Evolutionary conservation across 345 rosid species (phyloP).

Genomic region (Lumnitzera racemosa): DNA sequence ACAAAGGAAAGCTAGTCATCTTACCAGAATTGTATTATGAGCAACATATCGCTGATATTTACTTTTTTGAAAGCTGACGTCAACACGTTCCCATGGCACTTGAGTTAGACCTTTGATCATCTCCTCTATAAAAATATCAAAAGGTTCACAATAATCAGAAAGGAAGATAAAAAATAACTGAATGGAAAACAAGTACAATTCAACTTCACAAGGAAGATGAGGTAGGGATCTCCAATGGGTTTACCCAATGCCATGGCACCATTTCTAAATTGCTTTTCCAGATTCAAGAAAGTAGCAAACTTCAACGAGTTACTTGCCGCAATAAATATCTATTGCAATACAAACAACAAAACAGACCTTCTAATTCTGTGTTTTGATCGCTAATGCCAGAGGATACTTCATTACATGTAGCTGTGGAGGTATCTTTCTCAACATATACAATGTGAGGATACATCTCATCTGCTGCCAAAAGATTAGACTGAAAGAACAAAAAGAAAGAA

Average conservation of each 20-base stretch:
- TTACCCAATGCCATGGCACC: too few species aligned
- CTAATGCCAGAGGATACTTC: slow-evolving; percentile 23
- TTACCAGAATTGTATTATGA: slow-evolving; percentile 88
- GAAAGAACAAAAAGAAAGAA: slow-evolving; percentile 20
- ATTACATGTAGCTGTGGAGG: slow-evolving; percentile 10
- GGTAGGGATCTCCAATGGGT: too few species aligned
- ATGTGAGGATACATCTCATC: slow-evolving; percentile 82
- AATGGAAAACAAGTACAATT: background rate
- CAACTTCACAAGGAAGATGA: background rate
- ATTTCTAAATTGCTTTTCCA: too few species aligned
- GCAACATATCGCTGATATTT: slow-evolving; percentile 58
- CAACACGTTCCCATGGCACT: slow-evolving; percentile 83
- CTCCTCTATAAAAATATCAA: slow-evolving; percentile 43
- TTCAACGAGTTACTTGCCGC: too few species aligned
- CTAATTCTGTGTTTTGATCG: slow-evolving; percentile 47
- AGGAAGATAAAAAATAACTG: background rate
- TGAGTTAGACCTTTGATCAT: slow-evolving; percentile 78
- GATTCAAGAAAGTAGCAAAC: too few species aligned
- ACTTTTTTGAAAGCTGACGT: slow-evolving; percentile 88
- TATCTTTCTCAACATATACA: slow-evolving; percentile 43
- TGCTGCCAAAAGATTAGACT: slow-evolving; percentile 57
- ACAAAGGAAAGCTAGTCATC: slow-evolving; percentile 14
- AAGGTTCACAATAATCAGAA: background rate
- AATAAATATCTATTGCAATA: too few species aligned
- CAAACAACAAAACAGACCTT: slow-evolving; percentile 40